A percentile compares a stretch with the other conserved stretches of the same genome.
Conservation (phyloP, 768 basidiomycete genomes). For the Sarcodon aspratus region DNA sequence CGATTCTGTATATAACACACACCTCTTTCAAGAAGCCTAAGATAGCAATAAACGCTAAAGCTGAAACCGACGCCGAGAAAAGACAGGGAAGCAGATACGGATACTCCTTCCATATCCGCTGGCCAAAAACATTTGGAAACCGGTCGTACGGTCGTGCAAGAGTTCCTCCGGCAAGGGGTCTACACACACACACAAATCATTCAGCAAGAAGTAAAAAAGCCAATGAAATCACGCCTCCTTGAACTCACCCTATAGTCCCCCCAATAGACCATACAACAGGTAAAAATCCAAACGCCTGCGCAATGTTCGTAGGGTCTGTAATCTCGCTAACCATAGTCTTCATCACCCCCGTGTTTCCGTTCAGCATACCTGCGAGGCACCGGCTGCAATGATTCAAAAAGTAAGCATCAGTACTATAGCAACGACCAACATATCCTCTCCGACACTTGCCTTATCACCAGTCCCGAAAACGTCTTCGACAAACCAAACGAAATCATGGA, state of each 20-base stretch:
- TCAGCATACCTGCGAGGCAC: conserved; percentile 57
- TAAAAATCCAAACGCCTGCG: neutral
- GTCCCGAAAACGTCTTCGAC: conserved; percentile 18
- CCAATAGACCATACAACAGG: conserved; percentile 4
- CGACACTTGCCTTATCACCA: conserved; percentile 14
- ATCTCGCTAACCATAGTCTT: conserved; percentile 42
- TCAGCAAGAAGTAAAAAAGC: no score
- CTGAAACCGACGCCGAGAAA: conserved; percentile 16
- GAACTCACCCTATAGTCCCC: neutral
- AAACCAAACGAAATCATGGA: conserved; percentile 25
- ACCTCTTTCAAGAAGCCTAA: conserved; percentile 22
- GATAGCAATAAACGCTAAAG: conserved; percentile 13
- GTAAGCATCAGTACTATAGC: neutral
- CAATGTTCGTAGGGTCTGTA: neutral
- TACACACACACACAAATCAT: no score
- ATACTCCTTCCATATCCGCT: conserved; percentile 19
- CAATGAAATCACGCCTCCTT: no score
- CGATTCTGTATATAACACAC: neutral
- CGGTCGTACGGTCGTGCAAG: conserved; percentile 21
- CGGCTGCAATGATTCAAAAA: conserved; percentile 28
- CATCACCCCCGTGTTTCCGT: conserved; percentile 66
- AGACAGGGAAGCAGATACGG: conserved; percentile 27
- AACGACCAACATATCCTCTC: neutral
- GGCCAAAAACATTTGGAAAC: conserved; percentile 18
- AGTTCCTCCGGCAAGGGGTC: conserved; percentile 12